Base-by-base conservation (phyloP, 352 stramenopile species). In the Blastocystis sp. region DNA sequence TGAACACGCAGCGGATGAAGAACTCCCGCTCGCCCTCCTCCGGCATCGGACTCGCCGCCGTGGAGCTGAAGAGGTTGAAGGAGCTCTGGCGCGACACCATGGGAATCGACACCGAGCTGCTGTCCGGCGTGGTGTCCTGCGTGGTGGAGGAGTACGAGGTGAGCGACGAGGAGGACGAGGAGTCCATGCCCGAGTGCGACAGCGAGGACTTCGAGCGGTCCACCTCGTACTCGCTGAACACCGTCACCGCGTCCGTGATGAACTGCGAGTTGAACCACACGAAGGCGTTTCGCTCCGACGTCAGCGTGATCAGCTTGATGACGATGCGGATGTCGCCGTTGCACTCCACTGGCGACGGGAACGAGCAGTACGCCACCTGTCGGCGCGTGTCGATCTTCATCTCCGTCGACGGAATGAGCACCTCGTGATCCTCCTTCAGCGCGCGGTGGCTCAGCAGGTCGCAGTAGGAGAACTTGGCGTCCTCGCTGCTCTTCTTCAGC, bases 211-310 rank as follows among this genome's bases (percentile, higher is more conserved):
- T 85, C 12, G 74, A 85, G 24, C 51, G 66, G 37, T 85, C 74
- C n/a, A 85, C 55, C 61, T 85, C 74, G 31, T 31, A 51, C 3
- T 37, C 74, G 13, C 29, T 67, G 55, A 85, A 85, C 16, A 62
- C 39, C 9, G 74, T 85, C 10, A 67, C 3, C 21, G 31, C 51
- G 45, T 85, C 74, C 19, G 74, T 85, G 2, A 85, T 41, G 55
- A 85, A 85, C n/a, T 85, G 35, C 10, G 74, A 69, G 29, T 85
- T 85, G 74, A 85, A 85, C 74, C 74, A 85, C 51, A 85, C 74
- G 39, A 85, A 85, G 41, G 33, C 41, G 41, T 41, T 51, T 24
- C 45, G 55, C 31, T 85, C 74, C 24, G 55, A 37, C 1, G 74
- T 62, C 16, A 85, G 74, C n/a, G 41, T 69, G 12, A 67, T 41